A percentile compares a stretch with the other conserved stretches of the same genome.
These are phyloP conservation scores for Aphanomyces astaci DNA, from an alignment of 352 stramenopile species.

Conservation along the genomic window DNA sequence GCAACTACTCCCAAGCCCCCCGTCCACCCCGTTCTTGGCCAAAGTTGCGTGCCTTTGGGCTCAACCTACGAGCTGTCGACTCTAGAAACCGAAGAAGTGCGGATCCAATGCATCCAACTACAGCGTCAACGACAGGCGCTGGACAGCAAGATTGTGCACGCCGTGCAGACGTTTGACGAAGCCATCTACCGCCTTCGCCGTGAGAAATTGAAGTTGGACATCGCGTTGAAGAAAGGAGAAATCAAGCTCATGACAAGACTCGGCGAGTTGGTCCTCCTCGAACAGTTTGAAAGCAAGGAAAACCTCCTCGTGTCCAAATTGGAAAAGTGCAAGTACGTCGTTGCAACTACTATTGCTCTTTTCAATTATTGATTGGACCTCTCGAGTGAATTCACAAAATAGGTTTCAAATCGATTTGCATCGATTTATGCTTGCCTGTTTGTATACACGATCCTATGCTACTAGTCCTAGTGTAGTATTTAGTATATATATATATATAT, in stretches of 20 bases:
- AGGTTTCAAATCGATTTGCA: too few relatives aligned
- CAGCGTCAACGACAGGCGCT: conserved; percentile 62
- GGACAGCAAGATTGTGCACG: conserved; percentile 48
- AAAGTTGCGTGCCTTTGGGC: neutral
- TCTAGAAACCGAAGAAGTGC: conserved; percentile 40
- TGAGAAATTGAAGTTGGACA: conserved; percentile 78
- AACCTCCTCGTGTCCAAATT: conserved; percentile 81
- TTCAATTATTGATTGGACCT: too few relatives aligned
- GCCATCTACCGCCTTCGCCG: conserved; percentile 82
- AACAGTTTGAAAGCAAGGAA: conserved; percentile 88
- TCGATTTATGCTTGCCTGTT: too few relatives aligned
- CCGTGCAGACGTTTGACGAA: conserved; percentile 76
- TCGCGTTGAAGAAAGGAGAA: conserved; percentile 85
- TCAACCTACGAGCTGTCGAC: neutral
- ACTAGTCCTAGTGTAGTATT: too few relatives aligned
- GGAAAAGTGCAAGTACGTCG: conserved; percentile 50
- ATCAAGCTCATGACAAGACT: conserved; percentile 80
- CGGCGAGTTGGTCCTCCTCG: conserved; percentile 80
- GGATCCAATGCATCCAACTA: conserved; percentile 44
- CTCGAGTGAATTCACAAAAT: too few relatives aligned
- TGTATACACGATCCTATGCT: too few relatives aligned
- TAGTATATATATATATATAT: too few relatives aligned
- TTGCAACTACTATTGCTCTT: too few relatives aligned
- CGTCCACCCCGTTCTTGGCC: neutral
- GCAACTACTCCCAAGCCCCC: neutral